phyloP scores from a whole-genome alignment of 1,284 basidiomycete species.

The Sporisorium iseilematis-ciliati region DNA sequence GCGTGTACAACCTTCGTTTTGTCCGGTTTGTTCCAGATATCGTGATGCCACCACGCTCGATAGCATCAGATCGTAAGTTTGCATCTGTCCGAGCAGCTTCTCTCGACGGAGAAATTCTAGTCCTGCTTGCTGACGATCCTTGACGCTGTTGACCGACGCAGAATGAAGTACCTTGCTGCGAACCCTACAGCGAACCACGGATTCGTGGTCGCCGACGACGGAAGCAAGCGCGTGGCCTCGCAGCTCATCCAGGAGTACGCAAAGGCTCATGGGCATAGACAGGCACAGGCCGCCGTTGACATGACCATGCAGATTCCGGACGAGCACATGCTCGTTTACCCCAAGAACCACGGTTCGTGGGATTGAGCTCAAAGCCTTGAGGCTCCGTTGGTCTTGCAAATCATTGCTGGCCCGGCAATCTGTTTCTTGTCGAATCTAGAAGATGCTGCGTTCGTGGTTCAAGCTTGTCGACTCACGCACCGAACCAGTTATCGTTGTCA shows the following conservation, averaged over 20 bases:
- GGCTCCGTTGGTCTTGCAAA: too few species aligned
- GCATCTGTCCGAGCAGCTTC: background rate
- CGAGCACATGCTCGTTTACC: background rate
- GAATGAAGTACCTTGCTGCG: background rate
- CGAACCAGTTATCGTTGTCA: background rate
- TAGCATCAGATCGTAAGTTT: background rate
- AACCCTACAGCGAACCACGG: background rate
- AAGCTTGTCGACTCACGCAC: background rate
- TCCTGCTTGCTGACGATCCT: background rate
- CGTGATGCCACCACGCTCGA: too few species aligned
- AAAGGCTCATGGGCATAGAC: background rate
- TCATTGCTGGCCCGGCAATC: too few species aligned
- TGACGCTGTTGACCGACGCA: background rate
- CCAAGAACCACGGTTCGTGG: too few species aligned
- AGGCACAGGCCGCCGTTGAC: background rate
- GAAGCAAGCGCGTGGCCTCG: background rate
- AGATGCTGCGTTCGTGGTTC: background rate
- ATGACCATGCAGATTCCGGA: background rate
- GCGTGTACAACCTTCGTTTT: too few species aligned
- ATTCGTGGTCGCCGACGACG: background rate
- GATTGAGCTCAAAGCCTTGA: too few species aligned
- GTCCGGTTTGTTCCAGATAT: too few species aligned
- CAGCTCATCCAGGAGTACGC: conserved; percentile 3
- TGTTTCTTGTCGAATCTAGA: background rate
- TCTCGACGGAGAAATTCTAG: background rate